Evolutionary conservation across 768 basidiomycete genomes (phyloP).

Genomic region (Galerina marginata): DNA sequence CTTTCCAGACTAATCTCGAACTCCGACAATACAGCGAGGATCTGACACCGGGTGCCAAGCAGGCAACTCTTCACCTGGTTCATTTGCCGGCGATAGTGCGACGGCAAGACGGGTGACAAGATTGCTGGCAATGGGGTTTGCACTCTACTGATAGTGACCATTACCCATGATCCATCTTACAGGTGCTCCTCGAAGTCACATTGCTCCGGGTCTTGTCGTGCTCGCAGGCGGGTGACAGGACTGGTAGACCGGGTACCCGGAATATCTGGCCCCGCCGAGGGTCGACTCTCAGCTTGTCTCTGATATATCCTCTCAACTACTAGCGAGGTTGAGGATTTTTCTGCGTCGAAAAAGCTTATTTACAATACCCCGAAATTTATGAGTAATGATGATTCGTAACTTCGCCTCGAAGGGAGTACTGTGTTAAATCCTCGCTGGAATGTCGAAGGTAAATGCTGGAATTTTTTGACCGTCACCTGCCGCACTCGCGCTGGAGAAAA

Average conservation of each 20-base stretch:
- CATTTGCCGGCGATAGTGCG: conserved; percentile 9
- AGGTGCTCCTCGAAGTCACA: conserved; percentile 6
- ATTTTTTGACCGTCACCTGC: not conserved
- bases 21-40: conserved; percentile 4
- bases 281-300: not conserved
- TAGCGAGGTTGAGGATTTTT: not conserved
- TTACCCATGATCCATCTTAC: conserved; percentile 6
- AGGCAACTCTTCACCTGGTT: not conserved
- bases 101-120: not conserved
- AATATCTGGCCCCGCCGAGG: too few species aligned
- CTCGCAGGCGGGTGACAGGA: not conserved
- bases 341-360: too few species aligned
- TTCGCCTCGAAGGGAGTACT: not conserved
- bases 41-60: not conserved
- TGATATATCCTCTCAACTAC: not conserved
- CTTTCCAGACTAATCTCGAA: not conserved
- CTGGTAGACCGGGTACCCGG: too few species aligned
- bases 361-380: too few species aligned
- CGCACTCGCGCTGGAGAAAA: not conserved
- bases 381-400: not conserved
- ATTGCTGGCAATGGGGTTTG: not conserved
- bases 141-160: not conserved
- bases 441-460: conserved; percentile 1
- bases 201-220: conserved; percentile 3
- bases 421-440: not conserved